A percentile compares a stretch with the other conserved stretches of the same genome.
phyloP scores from a whole-genome alignment of 768 basidiomycete species.

The Suillus weaverae region DNA sequence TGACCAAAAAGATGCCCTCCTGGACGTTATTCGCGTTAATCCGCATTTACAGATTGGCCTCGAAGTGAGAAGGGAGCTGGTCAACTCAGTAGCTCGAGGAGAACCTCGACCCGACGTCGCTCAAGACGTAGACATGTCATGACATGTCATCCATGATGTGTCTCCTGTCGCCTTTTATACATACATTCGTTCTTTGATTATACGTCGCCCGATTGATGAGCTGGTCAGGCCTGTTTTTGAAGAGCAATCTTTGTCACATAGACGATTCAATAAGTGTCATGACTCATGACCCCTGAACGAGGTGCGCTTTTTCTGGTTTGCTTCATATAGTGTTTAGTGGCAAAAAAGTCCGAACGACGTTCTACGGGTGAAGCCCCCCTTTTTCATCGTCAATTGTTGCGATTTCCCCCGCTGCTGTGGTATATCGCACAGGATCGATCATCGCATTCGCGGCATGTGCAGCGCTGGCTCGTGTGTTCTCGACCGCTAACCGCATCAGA shows the following conservation, averaged over 20 bases:
- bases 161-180: not conserved
- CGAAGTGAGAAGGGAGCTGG: constrained; percentile 88
- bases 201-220: not conserved
- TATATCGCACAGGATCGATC: not conserved
- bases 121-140: constrained; percentile 67
- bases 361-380: not conserved
- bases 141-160: constrained; percentile 6
- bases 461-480: not conserved
- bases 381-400: not conserved
- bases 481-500: not conserved
- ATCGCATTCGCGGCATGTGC: not conserved
- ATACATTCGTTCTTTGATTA: not conserved
- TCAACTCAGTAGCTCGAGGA: constrained; percentile 84
- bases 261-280: not conserved
- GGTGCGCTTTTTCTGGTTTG: not conserved
- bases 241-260: not conserved
- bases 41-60: constrained; percentile 85
- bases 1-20: constrained; percentile 96
- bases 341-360: not conserved
- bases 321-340: not conserved
- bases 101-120: constrained; percentile 68
- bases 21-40: constrained; percentile 86
- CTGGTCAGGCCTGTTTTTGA: not conserved
- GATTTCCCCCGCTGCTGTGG: not conserved
- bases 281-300: not conserved